A percentile compares a stretch with the other conserved stretches of the same genome.
Evolutionary conservation across 2,329 filamentous ascomycete genomes (phyloP).

Genomic region (Ascomycota sp.): DNA sequence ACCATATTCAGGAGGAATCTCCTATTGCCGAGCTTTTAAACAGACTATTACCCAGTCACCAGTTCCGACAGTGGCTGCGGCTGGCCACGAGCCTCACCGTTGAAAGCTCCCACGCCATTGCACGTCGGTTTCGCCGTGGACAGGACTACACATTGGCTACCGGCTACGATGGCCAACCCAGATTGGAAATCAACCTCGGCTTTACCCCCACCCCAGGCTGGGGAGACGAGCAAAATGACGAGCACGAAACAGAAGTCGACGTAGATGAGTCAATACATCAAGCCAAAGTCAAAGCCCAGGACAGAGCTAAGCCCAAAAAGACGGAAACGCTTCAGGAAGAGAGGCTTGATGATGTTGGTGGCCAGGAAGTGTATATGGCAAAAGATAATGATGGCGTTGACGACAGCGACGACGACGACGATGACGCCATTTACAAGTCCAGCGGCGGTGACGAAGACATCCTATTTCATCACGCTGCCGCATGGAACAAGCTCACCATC

Average conservation of each 20-base stretch:
- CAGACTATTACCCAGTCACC: slow-evolving; percentile 59
- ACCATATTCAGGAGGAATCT: slow-evolving; percentile 21
- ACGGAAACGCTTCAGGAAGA: slow-evolving; percentile 4
- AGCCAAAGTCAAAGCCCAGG: slow-evolving; percentile 12
- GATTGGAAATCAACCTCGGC: slow-evolving; percentile 71
- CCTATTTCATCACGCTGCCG: slow-evolving; percentile 39
- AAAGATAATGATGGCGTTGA: too few species aligned
- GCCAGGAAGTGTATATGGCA: slow-evolving; percentile 86
- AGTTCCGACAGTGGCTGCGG: slow-evolving; percentile 80
- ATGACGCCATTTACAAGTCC: slow-evolving; percentile 76
- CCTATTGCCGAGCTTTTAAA: slow-evolving; percentile 63
- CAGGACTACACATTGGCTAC: slow-evolving; percentile 87
- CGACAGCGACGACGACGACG: slow-evolving; percentile 48
- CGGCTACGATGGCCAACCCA: slow-evolving; percentile 55
- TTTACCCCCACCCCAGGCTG: slow-evolving; percentile 74
- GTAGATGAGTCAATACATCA: slow-evolving; percentile 13
- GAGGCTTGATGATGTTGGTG: slow-evolving; percentile 38
- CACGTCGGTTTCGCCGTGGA: slow-evolving; percentile 69
- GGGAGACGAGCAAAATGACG: slow-evolving; percentile 43
- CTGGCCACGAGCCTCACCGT: slow-evolving; percentile 60
- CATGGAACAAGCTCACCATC: slow-evolving; percentile 83
- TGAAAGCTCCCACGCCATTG: slow-evolving; percentile 56
- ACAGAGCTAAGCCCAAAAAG: slow-evolving; percentile 10
- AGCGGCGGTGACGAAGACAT: slow-evolving; percentile 56
- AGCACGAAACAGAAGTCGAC: slow-evolving; percentile 10